A percentile compares a stretch with the other conserved stretches of the same genome.
phyloP scores from a whole-genome alignment of 495 filamentous ascomycete species.

The Pyronema domesticum region DNA sequence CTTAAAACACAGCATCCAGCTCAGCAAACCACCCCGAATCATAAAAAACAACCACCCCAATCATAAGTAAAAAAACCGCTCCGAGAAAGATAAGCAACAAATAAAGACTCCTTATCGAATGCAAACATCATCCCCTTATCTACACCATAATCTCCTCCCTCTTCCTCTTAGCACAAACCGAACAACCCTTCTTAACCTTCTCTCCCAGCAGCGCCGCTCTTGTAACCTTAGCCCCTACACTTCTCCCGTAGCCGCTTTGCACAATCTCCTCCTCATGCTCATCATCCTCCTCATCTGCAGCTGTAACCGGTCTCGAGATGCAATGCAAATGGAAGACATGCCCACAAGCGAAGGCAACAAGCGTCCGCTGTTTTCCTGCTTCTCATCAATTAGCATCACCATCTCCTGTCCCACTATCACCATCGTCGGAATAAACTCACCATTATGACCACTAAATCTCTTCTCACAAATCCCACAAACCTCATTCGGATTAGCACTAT shows the following conservation, averaged over 20 bases:
- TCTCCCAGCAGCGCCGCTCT: constrained; percentile 65
- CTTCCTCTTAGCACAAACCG: constrained; percentile 18
- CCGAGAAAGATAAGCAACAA: too few species aligned
- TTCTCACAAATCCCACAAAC: constrained; percentile 21
- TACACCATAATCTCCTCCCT: constrained; percentile 14
- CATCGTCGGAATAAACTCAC: constrained; percentile 23
- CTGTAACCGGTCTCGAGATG: constrained; percentile 30
- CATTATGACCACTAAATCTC: constrained; percentile 13
- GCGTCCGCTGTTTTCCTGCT: constrained; percentile 41
- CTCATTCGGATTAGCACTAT: constrained; percentile 26
- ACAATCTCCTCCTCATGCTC: constrained; percentile 24
- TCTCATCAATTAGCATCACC: constrained; percentile 29
- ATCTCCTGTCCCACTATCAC: too few species aligned
- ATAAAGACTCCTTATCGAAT: too few species aligned
- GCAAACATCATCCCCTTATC: background rate
- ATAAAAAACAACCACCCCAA: too few species aligned
- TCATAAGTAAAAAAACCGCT: too few species aligned
- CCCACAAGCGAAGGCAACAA: constrained; percentile 80
- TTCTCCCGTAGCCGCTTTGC: constrained; percentile 31
- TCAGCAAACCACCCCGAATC: too few species aligned
- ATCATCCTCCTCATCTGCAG: constrained; percentile 28
- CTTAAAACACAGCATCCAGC: too few species aligned
- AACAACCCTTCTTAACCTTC: constrained; percentile 48
- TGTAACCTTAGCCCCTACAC: constrained; percentile 73
- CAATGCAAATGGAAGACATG: constrained; percentile 83